A percentile compares a stretch with the other conserved stretches of the same genome.
phyloP scores from a whole-genome alignment of 1,139 yeast species.

The Yamadazyma membranifaciens region DNA sequence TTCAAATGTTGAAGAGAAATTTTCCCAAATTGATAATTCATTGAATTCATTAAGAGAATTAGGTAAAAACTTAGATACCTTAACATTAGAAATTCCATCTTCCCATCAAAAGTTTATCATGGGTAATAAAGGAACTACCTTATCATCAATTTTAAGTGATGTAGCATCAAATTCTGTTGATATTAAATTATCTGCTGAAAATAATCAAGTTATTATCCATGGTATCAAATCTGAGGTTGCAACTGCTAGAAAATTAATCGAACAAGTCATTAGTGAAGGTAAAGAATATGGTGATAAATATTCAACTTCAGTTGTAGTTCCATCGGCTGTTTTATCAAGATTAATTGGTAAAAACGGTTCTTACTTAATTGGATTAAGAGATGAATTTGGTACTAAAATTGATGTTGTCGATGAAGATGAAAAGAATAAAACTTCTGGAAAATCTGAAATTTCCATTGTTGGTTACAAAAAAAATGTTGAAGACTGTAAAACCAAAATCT shows the following conservation, averaged over 20 bases:
- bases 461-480: conserved; percentile 83
- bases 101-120: conserved; percentile 57
- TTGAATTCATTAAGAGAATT: conserved; percentile 58
- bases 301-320: conserved; percentile 50
- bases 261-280: conserved; percentile 58
- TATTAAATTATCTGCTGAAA: conserved; percentile 33
- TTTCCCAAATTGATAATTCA: conserved; percentile 48
- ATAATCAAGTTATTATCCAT: conserved; percentile 56
- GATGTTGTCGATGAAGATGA: conserved; percentile 50
- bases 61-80: conserved; percentile 54
- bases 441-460: conserved; percentile 58
- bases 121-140: conserved; percentile 59
- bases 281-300: conserved; percentile 62
- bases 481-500: conserved; percentile 63
- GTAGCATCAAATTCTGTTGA: conserved; percentile 40
- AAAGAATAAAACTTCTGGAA: conserved; percentile 36
- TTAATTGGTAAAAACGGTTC: conserved; percentile 90
- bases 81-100: conserved; percentile 50
- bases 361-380: conserved; percentile 64
- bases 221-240: conserved; percentile 63
- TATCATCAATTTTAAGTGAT: conserved; percentile 46
- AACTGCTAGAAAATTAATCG: conserved; percentile 51
- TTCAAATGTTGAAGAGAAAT: conserved; percentile 21
- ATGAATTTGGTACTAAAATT: conserved; percentile 76
- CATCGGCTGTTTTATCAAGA: conserved; percentile 67